Percentiles rank a stretch among this genome's conserved stretches.
These are phyloP conservation scores for Tulasnella sp. DNA, from an alignment of 768 basidiomycete genomes.

Conservation along the genomic window DNA sequence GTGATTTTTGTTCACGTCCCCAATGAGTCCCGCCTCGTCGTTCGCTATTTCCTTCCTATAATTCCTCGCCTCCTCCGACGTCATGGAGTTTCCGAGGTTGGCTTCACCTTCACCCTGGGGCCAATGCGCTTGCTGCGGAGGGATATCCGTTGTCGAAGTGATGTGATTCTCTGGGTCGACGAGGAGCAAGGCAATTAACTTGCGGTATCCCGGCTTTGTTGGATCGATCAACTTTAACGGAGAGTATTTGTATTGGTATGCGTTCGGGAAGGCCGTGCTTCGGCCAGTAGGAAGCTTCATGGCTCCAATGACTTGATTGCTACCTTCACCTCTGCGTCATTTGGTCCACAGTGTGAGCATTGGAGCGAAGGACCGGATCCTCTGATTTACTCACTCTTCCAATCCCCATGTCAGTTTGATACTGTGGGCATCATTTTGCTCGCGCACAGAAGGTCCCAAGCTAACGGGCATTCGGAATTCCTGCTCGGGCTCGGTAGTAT, in stretches of 20 bases:
- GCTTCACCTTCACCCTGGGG: no score
- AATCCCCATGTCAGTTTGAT: slow-evolving; percentile 43
- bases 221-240: slow-evolving; percentile 6
- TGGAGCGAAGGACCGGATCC: neutral
- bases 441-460: slow-evolving; percentile 21
- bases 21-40: no score
- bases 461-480: slow-evolving; percentile 28
- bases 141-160: neutral
- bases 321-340: neutral
- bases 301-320: neutral
- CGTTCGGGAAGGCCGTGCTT: slow-evolving; percentile 17
- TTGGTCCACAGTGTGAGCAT: neutral
- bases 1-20: no score
- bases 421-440: slow-evolving; percentile 26
- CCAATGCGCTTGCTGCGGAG: no score
- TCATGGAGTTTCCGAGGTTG: no score
- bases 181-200: slow-evolving; percentile 14
- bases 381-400: neutral
- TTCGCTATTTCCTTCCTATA: no score
- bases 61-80: no score
- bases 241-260: slow-evolving; percentile 8
- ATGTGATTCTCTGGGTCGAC: neutral
- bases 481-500: slow-evolving; percentile 31
- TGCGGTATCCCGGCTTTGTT: slow-evolving; percentile 14
- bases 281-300: neutral